Evolutionary conservation across 2,329 filamentous ascomycete genomes (phyloP).

Genomic region (Fusarium chlamydosporum): DNA sequence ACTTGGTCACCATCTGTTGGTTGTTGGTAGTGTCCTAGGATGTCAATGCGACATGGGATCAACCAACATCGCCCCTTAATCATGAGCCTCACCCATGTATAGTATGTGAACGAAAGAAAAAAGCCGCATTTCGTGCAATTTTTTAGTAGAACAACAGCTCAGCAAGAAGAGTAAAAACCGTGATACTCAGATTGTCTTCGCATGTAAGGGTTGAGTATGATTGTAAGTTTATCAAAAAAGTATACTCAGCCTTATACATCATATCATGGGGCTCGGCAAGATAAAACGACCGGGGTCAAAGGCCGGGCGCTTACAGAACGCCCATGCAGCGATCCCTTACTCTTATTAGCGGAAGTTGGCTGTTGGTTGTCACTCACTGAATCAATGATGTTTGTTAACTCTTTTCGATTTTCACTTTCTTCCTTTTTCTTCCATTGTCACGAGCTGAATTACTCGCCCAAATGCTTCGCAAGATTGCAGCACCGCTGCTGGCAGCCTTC

Average conservation of each 20-base stretch:
- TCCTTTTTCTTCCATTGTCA: not conserved
- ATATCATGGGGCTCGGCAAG: not conserved
- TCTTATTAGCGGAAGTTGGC: not conserved
- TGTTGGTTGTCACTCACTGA: slow-evolving; percentile 12
- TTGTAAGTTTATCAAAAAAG: no score
- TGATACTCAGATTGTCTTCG: no score
- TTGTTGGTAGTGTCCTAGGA: not conserved
- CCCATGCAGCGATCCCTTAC: not conserved
- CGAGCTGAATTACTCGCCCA: not conserved
- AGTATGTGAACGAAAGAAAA: no score
- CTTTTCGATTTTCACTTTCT: not conserved
- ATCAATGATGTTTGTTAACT: not conserved
- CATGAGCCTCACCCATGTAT: no score
- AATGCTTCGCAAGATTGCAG: slow-evolving; percentile 38
- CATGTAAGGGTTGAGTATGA: no score
- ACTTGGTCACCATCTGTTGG: not conserved
- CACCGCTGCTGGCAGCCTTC: slow-evolving; percentile 31
- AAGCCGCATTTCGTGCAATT: not conserved
- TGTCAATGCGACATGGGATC: not conserved
- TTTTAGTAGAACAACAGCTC: not conserved
- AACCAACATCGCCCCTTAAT: slow-evolving; percentile 1
- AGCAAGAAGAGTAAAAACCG: no score
- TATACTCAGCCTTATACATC: slow-evolving; percentile 6
- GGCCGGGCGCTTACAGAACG: slow-evolving; percentile 19
- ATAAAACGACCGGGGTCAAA: not conserved